phyloP scores from a whole-genome alignment of 2,329 filamentous ascomycete species.

The Colletotrichum neosansevieriae region DNA sequence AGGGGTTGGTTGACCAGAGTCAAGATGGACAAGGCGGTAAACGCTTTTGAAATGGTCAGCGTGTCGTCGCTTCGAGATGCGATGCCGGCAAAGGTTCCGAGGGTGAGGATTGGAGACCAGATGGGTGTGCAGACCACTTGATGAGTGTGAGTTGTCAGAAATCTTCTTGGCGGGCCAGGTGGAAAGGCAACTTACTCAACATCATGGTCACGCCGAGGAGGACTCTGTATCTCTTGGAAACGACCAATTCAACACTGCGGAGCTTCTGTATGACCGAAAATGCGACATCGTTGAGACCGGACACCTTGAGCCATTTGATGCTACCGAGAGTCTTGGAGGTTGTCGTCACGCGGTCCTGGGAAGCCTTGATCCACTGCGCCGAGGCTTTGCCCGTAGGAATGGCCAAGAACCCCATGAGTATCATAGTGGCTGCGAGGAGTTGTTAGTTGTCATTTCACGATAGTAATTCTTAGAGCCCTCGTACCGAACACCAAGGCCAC shows the following conservation, averaged over 20 bases:
- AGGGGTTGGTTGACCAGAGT: too few relatives aligned
- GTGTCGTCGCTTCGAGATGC: too few relatives aligned
- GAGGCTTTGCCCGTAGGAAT: slow-evolving; percentile 48
- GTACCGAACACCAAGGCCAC: slow-evolving; percentile 59
- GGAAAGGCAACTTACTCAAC: slow-evolving; percentile 32
- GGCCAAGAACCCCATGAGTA: slow-evolving; percentile 48
- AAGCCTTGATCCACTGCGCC: slow-evolving; percentile 61
- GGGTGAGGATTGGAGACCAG: slow-evolving; percentile 43
- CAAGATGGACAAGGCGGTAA: too few relatives aligned
- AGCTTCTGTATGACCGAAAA: slow-evolving; percentile 42
- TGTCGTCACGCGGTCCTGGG: slow-evolving; percentile 60
- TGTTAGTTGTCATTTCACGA: slow-evolving; percentile 14
- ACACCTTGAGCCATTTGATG: slow-evolving; percentile 65
- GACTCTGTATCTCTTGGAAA: slow-evolving; percentile 43
- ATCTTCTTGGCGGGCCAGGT: neutral
- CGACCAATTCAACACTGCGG: slow-evolving; percentile 42
- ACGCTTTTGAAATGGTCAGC: too few relatives aligned
- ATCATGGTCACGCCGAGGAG: slow-evolving; percentile 40
- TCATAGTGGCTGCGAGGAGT: slow-evolving; percentile 45
- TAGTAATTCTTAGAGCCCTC: slow-evolving; percentile 32
- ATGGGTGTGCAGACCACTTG: slow-evolving; percentile 41
- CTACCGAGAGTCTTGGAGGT: slow-evolving; percentile 60
- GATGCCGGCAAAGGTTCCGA: neutral
- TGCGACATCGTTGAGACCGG: slow-evolving; percentile 58
- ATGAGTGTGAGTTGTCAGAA: neutral